These are phyloP conservation scores for Mollisia scopiformis DNA, from an alignment of 2,329 filamentous ascomycete genomes.

Conservation along the genomic window DNA sequence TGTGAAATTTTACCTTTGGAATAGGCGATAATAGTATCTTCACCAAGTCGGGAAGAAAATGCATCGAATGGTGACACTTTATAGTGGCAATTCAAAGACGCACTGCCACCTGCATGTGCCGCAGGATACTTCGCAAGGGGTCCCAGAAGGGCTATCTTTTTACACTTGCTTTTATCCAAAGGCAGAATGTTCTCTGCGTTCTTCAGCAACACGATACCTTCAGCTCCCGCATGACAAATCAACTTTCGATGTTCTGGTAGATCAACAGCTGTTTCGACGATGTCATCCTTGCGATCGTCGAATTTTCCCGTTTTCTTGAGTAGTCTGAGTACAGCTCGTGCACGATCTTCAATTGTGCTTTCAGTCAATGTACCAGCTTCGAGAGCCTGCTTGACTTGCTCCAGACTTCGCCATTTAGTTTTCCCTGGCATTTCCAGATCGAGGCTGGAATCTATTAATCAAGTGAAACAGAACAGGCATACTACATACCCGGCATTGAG, in stretches of 20 bases:
- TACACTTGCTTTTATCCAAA: slow-evolving; percentile 51
- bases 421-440: slow-evolving; percentile 44
- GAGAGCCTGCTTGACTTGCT: background rate
- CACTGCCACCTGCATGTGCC: slow-evolving; percentile 59
- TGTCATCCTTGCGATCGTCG: slow-evolving; percentile 3
- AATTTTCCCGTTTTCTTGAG: background rate
- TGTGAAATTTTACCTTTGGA: too few species aligned
- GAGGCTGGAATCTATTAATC: slow-evolving; percentile 20
- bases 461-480: background rate
- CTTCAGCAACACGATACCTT: slow-evolving; percentile 77
- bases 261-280: background rate
- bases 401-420: too few species aligned
- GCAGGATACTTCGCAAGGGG: slow-evolving; percentile 57
- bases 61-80: background rate
- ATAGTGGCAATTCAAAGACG: background rate
- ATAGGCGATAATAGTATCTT: background rate
- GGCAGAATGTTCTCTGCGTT: slow-evolving; percentile 67
- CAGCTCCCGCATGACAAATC: slow-evolving; percentile 58
- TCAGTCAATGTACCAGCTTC: background rate
- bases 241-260: slow-evolving; percentile 72
- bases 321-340: background rate
- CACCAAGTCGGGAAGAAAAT: background rate
- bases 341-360: background rate
- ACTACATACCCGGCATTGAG: slow-evolving; percentile 30
- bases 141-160: slow-evolving; percentile 61